phyloP scores from a whole-genome alignment of 192 early-diverging fungal genomes.

The Physocladia obscura region DNA sequence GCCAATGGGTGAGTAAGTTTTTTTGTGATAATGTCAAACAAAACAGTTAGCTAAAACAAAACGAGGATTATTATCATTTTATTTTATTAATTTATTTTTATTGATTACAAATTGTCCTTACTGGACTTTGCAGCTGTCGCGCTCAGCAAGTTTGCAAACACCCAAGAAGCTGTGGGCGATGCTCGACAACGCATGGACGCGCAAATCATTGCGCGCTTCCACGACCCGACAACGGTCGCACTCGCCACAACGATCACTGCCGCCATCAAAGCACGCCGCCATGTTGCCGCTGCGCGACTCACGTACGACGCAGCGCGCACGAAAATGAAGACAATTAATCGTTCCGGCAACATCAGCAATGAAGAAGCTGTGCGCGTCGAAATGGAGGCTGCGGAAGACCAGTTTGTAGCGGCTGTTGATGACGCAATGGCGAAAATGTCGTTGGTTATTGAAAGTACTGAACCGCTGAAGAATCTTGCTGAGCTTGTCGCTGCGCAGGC shows the following conservation, averaged over 20 bases:
- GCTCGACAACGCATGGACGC: conserved; percentile 68
- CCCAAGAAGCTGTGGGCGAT: conserved; percentile 83
- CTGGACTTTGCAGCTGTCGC: conserved; percentile 78
- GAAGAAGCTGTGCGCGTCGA: conserved; percentile 76
- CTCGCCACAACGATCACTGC: conserved; percentile 73
- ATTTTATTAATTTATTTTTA: background rate
- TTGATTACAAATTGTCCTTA: background rate
- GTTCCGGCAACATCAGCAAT: conserved; percentile 59
- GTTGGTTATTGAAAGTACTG: conserved; percentile 83
- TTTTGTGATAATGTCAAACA: background rate
- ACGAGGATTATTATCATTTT: too few species aligned
- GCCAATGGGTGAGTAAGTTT: conserved; percentile 41
- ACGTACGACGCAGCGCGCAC: conserved; percentile 85
- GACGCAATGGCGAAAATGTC: conserved; percentile 95
- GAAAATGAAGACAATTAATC: conserved; percentile 68
- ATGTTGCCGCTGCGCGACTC: conserved; percentile 80
- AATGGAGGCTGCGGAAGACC: conserved; percentile 91
- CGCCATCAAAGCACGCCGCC: conserved; percentile 80
- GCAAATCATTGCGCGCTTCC: conserved; percentile 70
- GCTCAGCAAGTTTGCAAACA: conserved; percentile 80
- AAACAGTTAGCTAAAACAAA: too few species aligned
- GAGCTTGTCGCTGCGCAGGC: conserved; percentile 87
- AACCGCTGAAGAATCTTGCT: conserved; percentile 77
- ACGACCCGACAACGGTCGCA: conserved; percentile 70
- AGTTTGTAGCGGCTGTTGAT: conserved; percentile 92